Evolutionary conservation across 2,329 filamentous ascomycete genomes (phyloP), one percentile per base, ranked within the genome.

Genomic region (Trichothecium sympodiale): DNA sequence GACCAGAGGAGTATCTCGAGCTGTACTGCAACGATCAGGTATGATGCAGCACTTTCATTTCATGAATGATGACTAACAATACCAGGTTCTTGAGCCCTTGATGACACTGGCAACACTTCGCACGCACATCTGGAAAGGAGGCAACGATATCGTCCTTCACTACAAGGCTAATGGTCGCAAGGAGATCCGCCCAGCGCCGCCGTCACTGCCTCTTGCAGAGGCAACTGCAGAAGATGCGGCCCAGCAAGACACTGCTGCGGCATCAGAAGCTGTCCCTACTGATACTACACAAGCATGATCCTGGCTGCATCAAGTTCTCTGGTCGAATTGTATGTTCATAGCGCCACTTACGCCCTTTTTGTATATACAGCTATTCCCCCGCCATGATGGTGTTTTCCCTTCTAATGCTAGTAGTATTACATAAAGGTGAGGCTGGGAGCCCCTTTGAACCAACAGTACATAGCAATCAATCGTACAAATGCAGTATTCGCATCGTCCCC

Each of bases 91-190:
- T 17, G 74, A 82, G 3, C 77, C 80, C 6, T 82, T 80, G 23
- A 95, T 94, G 81, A 96, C 83, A 26, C 73, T 98, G n/a, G 86
- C 87, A 4, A 95, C 88, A 1, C 77, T 98, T 30, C 80, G 89
- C 23, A 81, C 87, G 3, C 87, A 94, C 52, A 69, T 96, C 36
- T 98, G 91, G 91, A 86, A 93, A 49, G 86, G 84, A 30, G 86
- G 86, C n/a, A 88, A 83, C 48, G 91, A 98, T 59, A 83, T 98
- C 44, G 62, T 94, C 36, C 67, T 98, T 34, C 76, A 86, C 51
- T 98, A 98, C 67, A 93, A 88, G 53, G 71, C 83, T 35, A 98
- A 95, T 48, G 88, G 87, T n/a, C 77, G 76, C 50, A 89, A 85
- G 59, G 67, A 73, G 41, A 64, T 77, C 35, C 58, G 59, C 58